A percentile compares a stretch with the other conserved stretches of the same genome.
phyloP scores from a whole-genome alignment of 2,329 filamentous ascomycete species.

The Thermoascus crustaceus region DNA sequence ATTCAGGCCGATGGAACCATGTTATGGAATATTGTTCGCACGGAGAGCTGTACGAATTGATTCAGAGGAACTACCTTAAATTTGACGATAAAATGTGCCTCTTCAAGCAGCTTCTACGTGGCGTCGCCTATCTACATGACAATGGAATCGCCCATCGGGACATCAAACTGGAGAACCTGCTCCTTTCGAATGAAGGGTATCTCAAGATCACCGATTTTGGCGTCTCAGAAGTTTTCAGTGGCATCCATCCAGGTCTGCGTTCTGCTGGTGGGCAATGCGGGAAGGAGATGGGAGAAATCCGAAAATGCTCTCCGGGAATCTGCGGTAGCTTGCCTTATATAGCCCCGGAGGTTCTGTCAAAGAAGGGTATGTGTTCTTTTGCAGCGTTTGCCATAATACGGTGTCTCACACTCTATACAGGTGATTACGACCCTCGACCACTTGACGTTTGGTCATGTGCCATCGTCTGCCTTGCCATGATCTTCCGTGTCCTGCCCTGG shows the following conservation, averaged over 20 bases:
- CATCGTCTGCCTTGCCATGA: conserved; percentile 72
- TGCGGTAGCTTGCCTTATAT: conserved; percentile 83
- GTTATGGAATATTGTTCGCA: conserved; percentile 88
- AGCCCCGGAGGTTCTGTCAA: conserved; percentile 71
- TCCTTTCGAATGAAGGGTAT: conserved; percentile 69
- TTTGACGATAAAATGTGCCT: conserved; percentile 67
- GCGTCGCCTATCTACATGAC: conserved; percentile 70
- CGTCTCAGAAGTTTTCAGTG: conserved; percentile 76
- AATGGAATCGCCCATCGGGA: conserved; percentile 86
- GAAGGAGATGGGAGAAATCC: conserved; percentile 60
- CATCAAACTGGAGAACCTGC: conserved; percentile 80
- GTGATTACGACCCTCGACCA: conserved; percentile 63
- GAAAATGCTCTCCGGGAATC: conserved; percentile 68
- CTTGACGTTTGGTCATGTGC: conserved; percentile 82
- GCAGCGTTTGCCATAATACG: no score
- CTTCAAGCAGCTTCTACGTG: conserved; percentile 82
- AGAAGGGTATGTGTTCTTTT: no score
- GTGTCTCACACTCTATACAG: conserved; percentile 19
- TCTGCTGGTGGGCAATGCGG: conserved; percentile 67
- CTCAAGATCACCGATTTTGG: conserved; percentile 91
- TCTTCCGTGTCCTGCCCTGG: conserved; percentile 68
- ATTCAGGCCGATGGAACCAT: conserved; percentile 73
- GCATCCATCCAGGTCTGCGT: conserved; percentile 69
- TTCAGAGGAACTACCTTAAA: conserved; percentile 62
- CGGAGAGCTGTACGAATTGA: conserved; percentile 69